Conservation (phyloP, 1,284 basidiomycete genomes). For the Trichosporon sp. region DNA sequence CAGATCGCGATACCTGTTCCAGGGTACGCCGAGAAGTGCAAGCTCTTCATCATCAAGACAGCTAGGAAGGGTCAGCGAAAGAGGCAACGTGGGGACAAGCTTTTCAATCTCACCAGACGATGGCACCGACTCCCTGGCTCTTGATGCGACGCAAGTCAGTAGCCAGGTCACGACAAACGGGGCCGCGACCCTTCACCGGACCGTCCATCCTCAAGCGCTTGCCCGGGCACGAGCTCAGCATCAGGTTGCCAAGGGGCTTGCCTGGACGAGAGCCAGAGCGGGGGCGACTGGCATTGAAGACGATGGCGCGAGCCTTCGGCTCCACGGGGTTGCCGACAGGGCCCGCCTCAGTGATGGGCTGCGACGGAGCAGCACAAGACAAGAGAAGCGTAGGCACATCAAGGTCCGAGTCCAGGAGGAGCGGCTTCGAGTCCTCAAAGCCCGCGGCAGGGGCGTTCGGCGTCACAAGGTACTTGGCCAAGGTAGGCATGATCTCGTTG, state of each 20-base stretch:
- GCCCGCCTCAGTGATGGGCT: constrained; percentile 12
- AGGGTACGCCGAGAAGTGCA: constrained; percentile 72
- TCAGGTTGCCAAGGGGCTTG: constrained; percentile 71
- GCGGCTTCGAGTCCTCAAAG: constrained; percentile 8
- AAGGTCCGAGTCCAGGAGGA: constrained; percentile 31
- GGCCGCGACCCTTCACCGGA: constrained; percentile 70
- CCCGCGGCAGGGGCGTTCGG: constrained; percentile 6
- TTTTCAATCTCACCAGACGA: constrained; percentile 69
- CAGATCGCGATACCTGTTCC: constrained; percentile 64
- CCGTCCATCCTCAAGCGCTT: constrained; percentile 89
- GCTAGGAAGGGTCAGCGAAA: constrained; percentile 47
- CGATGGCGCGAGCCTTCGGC: constrained; percentile 12
- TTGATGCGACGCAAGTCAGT: constrained; percentile 73
- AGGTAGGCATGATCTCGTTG: constrained; percentile 28
- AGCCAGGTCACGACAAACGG: constrained; percentile 75
- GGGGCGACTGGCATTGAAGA: constrained; percentile 15
- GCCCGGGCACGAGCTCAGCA: constrained; percentile 88
- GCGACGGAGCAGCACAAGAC: constrained; percentile 52
- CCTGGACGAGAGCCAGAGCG: constrained; percentile 15
- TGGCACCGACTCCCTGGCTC: constrained; percentile 66
- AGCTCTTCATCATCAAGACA: constrained; percentile 86
- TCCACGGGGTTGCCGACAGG: constrained; percentile 10
- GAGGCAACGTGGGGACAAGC: not conserved
- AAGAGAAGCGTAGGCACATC: constrained; percentile 53
- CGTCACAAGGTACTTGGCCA: constrained; percentile 32